Evolutionary conservation across 202 grass and related monocot genomes (phyloP).

Genomic region (Brachypodium distachyon): DNA sequence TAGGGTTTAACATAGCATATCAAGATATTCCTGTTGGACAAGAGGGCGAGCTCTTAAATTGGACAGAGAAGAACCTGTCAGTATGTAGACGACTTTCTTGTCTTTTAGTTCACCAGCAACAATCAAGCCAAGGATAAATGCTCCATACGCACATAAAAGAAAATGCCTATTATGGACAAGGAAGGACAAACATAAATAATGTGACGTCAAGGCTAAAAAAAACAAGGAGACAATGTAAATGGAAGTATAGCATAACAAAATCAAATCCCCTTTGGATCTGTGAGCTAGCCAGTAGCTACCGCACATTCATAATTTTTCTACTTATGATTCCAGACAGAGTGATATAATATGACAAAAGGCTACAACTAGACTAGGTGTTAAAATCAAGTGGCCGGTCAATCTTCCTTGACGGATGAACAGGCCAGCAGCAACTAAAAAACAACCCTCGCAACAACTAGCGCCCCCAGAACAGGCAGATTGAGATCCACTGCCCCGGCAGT

Average conservation of each 20-base stretch:
- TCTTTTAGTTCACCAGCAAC: constrained; percentile 86
- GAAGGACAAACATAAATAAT: neutral
- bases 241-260: neutral
- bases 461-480: too few species aligned
- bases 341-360: neutral
- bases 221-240: neutral
- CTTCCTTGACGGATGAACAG: neutral
- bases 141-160: constrained; percentile 79
- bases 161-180: constrained; percentile 67
- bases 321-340: neutral
- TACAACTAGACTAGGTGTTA: neutral
- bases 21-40: neutral
- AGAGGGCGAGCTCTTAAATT: neutral
- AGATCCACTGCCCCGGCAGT: too few species aligned
- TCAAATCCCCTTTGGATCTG: neutral
- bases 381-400: neutral
- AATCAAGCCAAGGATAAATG: constrained; percentile 54
- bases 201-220: neutral
- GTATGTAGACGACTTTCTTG: constrained; percentile 71
- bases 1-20: neutral
- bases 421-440: neutral
- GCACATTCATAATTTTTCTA: neutral
- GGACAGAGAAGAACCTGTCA: constrained; percentile 53
- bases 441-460: too few species aligned
- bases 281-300: neutral